phyloP scores from a whole-genome alignment of 768 basidiomycete genomes.

The Tricholomella constricta region DNA sequence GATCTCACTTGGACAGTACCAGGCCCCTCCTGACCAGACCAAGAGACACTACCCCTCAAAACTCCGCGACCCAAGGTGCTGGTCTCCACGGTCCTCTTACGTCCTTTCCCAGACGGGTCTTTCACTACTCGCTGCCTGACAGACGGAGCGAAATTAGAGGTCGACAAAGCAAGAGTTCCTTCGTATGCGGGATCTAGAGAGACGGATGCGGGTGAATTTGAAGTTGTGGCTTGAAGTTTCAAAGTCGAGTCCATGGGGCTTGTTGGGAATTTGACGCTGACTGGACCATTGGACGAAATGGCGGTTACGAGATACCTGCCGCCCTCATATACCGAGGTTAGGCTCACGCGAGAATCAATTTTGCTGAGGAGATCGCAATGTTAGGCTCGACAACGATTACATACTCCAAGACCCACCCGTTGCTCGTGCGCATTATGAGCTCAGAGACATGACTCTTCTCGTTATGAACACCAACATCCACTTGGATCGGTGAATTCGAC shows the following conservation, averaged over 20 bases:
- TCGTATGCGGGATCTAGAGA: conserved; percentile 38
- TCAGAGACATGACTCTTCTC: conserved; percentile 19
- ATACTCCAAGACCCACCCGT: conserved; percentile 36
- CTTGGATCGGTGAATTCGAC: conserved; percentile 42
- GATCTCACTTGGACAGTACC: conserved; percentile 15
- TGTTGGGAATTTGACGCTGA: conserved; percentile 29
- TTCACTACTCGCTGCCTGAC: conserved; percentile 6
- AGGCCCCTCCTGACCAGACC: conserved; percentile 17
- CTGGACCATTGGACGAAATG: conserved; percentile 33
- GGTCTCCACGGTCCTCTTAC: conserved; percentile 17
- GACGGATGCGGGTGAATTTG: conserved; percentile 36
- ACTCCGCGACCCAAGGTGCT: neutral
- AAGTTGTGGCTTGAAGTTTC: conserved; percentile 28
- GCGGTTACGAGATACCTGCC: conserved; percentile 36
- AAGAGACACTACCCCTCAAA: conserved; percentile 18
- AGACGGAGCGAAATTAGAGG: conserved; percentile 15
- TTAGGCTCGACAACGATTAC: neutral
- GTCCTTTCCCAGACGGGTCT: conserved; percentile 27
- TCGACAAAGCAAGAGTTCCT: conserved; percentile 30
- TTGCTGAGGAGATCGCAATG: conserved; percentile 22
- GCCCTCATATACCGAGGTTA: conserved; percentile 31
- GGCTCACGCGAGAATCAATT: conserved; percentile 31
- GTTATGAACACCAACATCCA: conserved; percentile 38
- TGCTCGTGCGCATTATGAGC: conserved; percentile 38
- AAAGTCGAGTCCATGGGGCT: conserved; percentile 40